These are phyloP conservation scores for Citrus mangshanensis DNA, from an alignment of 345 rosid genomes.

Conservation along the genomic window DNA sequence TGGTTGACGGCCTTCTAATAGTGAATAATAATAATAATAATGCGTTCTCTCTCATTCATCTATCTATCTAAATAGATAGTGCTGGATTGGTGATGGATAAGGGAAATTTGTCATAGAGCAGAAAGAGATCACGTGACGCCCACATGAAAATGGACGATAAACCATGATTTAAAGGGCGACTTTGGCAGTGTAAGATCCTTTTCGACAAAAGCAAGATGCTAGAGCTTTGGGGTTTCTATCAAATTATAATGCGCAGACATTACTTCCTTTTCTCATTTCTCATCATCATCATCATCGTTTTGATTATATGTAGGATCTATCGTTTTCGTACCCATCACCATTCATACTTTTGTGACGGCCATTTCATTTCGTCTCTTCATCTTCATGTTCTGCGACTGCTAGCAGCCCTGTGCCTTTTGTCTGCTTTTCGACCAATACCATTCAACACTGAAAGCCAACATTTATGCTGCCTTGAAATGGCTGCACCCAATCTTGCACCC, in stretches of 20 bases:
- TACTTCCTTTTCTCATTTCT: not conserved
- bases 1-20: no score
- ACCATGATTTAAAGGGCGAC: constrained; percentile 13
- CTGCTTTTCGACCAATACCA: not conserved
- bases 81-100: not conserved
- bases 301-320: not conserved
- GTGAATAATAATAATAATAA: no score
- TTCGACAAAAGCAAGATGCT: not conserved
- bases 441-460: not conserved
- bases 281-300: not conserved
- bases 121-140: not conserved
- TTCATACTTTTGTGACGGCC: not conserved
- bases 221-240: no score
- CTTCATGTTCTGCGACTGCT: not conserved
- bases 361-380: not conserved
- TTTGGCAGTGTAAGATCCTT: constrained; percentile 11
- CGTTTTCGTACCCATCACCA: not conserved
- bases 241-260: not conserved
- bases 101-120: not conserved
- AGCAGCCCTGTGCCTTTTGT: not conserved
- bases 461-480: not conserved
- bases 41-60: not conserved
- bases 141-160: constrained; percentile 9
- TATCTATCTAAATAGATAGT: not conserved
- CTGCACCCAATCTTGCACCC: not conserved